Percentiles rank a stretch among this genome's conserved stretches.
These are phyloP conservation scores for Calocera viscosa DNA, from an alignment of 768 basidiomycete genomes.

Conservation along the genomic window DNA sequence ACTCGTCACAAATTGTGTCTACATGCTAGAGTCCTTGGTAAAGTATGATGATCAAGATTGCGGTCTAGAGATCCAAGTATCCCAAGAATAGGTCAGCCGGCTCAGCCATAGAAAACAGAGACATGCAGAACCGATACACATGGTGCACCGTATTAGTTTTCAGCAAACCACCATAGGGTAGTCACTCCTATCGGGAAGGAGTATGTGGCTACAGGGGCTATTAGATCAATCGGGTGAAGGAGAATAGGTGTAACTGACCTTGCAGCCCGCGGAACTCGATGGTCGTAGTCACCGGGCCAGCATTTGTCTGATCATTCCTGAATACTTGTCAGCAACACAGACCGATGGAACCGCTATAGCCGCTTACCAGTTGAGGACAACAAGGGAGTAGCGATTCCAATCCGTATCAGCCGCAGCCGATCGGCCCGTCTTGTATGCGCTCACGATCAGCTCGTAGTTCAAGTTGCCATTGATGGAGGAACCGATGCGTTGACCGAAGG, in stretches of 20 bases:
- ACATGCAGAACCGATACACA: too few species aligned
- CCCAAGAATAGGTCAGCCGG: too few species aligned
- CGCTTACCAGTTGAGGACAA: slow-evolving; percentile 52
- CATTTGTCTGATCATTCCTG: slow-evolving; percentile 41
- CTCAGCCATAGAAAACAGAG: too few species aligned
- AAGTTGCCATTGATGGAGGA: slow-evolving; percentile 46
- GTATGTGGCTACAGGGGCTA: slow-evolving; percentile 40
- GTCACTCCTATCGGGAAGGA: slow-evolving; percentile 69
- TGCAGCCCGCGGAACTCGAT: slow-evolving; percentile 54
- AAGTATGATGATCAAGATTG: too few species aligned
- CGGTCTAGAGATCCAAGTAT: too few species aligned
- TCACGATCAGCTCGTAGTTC: slow-evolving; percentile 50
- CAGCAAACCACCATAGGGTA: slow-evolving; percentile 38
- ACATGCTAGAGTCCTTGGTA: too few species aligned
- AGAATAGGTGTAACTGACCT: slow-evolving; percentile 20
- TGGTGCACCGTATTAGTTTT: neutral
- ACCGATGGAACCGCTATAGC: neutral
- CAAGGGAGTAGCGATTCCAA: slow-evolving; percentile 54
- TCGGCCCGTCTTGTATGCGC: slow-evolving; percentile 51
- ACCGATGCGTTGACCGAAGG: slow-evolving; percentile 57
- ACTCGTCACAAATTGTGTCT: too few species aligned
- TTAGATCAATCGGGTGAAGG: neutral
- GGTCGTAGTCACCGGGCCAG: slow-evolving; percentile 41
- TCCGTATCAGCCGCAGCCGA: slow-evolving; percentile 34
- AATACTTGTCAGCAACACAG: neutral